Percentiles rank a stretch among this genome's conserved stretches.
phyloP scores from a whole-genome alignment of 345 rosid species.

The Corchorus capsularis region DNA sequence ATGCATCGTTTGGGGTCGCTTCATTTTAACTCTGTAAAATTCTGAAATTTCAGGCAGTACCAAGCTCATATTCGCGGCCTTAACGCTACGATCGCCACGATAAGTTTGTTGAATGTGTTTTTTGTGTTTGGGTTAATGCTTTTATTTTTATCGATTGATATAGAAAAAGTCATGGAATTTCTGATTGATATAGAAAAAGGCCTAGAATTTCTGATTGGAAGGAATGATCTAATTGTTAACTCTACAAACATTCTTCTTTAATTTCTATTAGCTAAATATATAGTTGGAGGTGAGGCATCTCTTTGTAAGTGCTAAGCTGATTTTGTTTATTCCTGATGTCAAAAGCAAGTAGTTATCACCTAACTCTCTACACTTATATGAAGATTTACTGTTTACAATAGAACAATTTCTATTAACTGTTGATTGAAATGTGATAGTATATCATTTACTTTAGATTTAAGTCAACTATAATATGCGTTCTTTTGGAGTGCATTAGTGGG shows the following conservation, averaged over 20 bases:
- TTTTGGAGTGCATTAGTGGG: not conserved
- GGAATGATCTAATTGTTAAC: not conserved
- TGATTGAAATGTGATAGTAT: not conserved
- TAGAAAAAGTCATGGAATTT: too few species aligned
- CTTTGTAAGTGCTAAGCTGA: not conserved
- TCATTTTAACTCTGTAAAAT: not conserved
- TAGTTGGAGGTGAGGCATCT: not conserved
- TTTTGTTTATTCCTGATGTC: not conserved
- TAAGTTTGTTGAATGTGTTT: conserved; percentile 18
- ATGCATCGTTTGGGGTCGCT: not conserved
- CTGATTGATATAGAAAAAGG: too few species aligned
- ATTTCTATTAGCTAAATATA: not conserved
- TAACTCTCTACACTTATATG: not conserved
- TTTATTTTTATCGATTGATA: not conserved
- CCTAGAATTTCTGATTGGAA: not conserved
- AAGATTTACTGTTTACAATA: not conserved
- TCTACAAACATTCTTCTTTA: not conserved
- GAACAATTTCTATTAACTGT: not conserved
- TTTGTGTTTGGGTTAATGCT: not conserved
- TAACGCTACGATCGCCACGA: conserved; percentile 96
- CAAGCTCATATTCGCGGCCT: conserved; percentile 87
- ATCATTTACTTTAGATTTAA: not conserved
- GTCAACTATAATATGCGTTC: not conserved
- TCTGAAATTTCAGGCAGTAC: conserved; percentile 59
- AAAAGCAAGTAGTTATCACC: not conserved